Base-by-base conservation (phyloP, 352 stramenopile genomes). In the Phytophthora pinifolia region DNA sequence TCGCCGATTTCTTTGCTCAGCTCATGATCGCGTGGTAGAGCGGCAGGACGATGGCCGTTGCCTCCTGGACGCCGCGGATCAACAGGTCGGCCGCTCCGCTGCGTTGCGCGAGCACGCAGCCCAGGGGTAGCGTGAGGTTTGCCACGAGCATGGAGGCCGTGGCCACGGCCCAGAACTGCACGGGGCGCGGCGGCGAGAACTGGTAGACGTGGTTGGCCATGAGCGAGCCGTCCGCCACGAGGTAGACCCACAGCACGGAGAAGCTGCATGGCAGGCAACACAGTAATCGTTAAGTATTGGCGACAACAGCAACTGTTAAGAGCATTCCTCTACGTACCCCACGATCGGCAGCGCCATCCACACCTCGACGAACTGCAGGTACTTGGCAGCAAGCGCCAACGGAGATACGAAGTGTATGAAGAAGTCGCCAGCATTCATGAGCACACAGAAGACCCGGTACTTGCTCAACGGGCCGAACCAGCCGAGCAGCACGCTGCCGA, bases 121-220 rank as follows among this genome's bases (percentile, higher is more conserved):
- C 57, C 18, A 76, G 35, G 5, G 67, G 67, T 27, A 73, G 44
- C 12, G 57, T 67, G 22, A 68, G 48, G 42, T 68, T 63, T 14
- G 53, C 45, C 17, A 73, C 52, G 37, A 73, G 33, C 54, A 72
- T 64, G 57, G 65, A 56, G 33, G 54, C 54, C 42, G 46, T 70
- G 6, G 58, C 62, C n/a, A 70, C 53, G 30, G 52, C 57, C 67
- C 63, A 73, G 44, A 73, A 76, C 49, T 70, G 57, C 35, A 59
- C 51, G 14, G 67, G 37, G 17, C 67, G 67, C 33, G 58, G 60
- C n/a, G 68, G 68, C 9, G 56, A 67, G 46, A 77, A 72, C 34
- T 72, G 56, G 37, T 77, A 77, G 14, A 74, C 32, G 51, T 67
- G 54, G 61, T 68, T 74, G 15, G 60, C 65, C 6, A 64, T 54